Evolutionary conservation across 2,329 filamentous ascomycete species (phyloP).

Genomic region (Tricladium varicosporioides): DNA sequence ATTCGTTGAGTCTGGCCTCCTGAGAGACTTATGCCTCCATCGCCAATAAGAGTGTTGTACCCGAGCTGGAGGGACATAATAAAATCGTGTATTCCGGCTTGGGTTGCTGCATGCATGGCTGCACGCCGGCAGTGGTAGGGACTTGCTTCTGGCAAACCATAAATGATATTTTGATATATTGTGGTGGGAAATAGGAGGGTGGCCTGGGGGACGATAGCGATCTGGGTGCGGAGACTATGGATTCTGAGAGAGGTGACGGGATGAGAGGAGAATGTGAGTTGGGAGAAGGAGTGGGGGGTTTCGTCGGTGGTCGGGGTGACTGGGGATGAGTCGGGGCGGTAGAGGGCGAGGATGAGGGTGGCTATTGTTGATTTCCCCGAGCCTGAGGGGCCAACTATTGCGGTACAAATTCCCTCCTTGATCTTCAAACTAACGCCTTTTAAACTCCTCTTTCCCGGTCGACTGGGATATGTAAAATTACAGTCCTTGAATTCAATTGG

Average conservation of each 20-base stretch:
- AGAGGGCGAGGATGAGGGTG: constrained; percentile 68
- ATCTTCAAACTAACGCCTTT: constrained; percentile 65
- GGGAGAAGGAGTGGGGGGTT: constrained; percentile 11
- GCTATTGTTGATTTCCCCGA: constrained; percentile 89
- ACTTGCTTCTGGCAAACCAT: constrained; percentile 63
- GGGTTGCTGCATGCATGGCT: constrained; percentile 51
- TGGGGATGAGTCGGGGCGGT: constrained; percentile 4
- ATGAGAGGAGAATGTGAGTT: constrained; percentile 54
- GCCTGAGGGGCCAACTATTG: constrained; percentile 80
- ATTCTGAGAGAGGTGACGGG: constrained; percentile 61
- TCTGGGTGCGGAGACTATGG: constrained; percentile 54
- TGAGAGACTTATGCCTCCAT: constrained; percentile 70
- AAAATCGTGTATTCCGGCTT: constrained; percentile 73
- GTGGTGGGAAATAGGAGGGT: constrained; percentile 76
- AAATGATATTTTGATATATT: constrained; percentile 78
- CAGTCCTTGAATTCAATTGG: constrained; percentile 56
- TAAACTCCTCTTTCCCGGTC: constrained; percentile 53
- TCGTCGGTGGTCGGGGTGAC: constrained; percentile 6
- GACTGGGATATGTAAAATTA: constrained; percentile 69
- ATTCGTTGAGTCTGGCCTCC: constrained; percentile 83
- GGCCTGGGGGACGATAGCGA: constrained; percentile 68
- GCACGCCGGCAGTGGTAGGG: constrained; percentile 44
- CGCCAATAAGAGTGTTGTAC: constrained; percentile 73
- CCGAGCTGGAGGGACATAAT: constrained; percentile 67
- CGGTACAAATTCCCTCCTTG: constrained; percentile 61